These are phyloP conservation scores for Penicillium olsonii DNA, from an alignment of 2,329 filamentous ascomycete genomes.

Conservation along the genomic window DNA sequence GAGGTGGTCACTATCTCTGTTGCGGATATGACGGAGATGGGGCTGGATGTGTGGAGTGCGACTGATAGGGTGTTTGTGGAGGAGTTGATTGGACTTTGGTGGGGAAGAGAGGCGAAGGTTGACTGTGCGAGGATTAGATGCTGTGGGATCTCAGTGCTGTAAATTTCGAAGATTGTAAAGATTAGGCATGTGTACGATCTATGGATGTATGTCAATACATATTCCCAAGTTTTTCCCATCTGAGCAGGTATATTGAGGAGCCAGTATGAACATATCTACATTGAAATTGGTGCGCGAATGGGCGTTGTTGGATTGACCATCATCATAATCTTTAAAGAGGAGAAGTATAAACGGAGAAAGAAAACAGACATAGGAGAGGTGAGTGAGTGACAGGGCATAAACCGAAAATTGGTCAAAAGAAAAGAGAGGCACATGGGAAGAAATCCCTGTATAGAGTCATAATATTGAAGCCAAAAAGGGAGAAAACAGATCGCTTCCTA, in stretches of 20 bases:
- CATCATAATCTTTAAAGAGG: neutral
- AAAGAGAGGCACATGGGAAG: constrained; percentile 3
- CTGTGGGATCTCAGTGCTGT: constrained; percentile 50
- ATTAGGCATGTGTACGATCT: neutral
- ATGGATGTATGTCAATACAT: constrained; percentile 3
- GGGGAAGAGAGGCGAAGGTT: constrained; percentile 46
- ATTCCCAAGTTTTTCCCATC: too few relatives aligned
- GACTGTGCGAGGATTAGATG: constrained; percentile 48
- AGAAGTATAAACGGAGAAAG: constrained; percentile 12
- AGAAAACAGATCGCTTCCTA: constrained; percentile 9
- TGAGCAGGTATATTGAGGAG: too few relatives aligned
- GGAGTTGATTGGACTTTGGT: constrained; percentile 49
- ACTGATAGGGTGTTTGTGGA: constrained; percentile 49
- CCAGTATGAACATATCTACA: too few relatives aligned
- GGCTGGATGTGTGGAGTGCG: constrained; percentile 52
- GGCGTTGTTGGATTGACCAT: neutral
- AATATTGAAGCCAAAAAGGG: constrained; percentile 11
- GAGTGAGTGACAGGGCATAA: constrained; percentile 3
- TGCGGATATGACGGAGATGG: constrained; percentile 51
- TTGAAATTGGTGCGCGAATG: too few relatives aligned
- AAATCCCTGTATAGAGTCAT: constrained; percentile 7
- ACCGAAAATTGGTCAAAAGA: constrained; percentile 6
- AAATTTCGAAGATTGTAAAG: constrained; percentile 3
- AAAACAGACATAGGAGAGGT: constrained; percentile 21
- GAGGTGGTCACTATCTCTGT: constrained; percentile 41